phyloP scores from a whole-genome alignment of 1,284 basidiomycete species.

The Marasmius sp. region DNA sequence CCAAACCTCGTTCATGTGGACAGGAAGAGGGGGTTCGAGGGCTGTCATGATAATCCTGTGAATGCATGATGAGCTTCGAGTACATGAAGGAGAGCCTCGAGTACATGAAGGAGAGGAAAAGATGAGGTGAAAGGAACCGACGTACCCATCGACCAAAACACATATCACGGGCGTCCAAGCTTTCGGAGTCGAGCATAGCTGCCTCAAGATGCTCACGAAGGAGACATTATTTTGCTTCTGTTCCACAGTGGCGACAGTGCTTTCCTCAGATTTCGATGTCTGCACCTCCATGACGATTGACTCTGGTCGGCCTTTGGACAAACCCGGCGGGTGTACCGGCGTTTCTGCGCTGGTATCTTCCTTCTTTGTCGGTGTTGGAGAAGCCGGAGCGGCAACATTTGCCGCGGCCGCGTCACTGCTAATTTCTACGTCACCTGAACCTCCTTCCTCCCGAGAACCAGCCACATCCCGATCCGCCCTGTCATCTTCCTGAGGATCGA shows the following conservation, averaged over 20 bases:
- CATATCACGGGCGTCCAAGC: slow-evolving; percentile 53
- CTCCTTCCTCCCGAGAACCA: no score
- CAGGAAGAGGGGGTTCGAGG: slow-evolving; percentile 65
- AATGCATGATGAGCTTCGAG: no score
- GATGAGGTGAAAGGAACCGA: slow-evolving; percentile 4
- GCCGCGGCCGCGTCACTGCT: background rate
- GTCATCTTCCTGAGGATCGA: slow-evolving; percentile 38
- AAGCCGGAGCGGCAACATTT: background rate
- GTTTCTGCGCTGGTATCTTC: background rate
- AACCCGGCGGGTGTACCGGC: background rate
- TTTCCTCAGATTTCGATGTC: background rate
- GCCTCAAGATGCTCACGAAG: slow-evolving; percentile 41
- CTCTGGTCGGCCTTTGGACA: no score
- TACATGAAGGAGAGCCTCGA: background rate
- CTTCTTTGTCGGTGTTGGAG: background rate
- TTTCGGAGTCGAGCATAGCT: slow-evolving; percentile 51
- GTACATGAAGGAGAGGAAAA: slow-evolving; percentile 1
- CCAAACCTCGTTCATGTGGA: slow-evolving; percentile 65
- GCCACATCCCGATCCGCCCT: no score
- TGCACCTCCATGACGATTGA: background rate
- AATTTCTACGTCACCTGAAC: no score
- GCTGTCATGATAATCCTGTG: slow-evolving; percentile 51
- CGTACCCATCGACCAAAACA: slow-evolving; percentile 63
- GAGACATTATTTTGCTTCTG: slow-evolving; percentile 19
- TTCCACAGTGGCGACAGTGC: slow-evolving; percentile 11